These are phyloP conservation scores for Pyrenophora tritici-repentis DNA, from an alignment of 2,329 filamentous ascomycete species.

Conservation along the genomic window DNA sequence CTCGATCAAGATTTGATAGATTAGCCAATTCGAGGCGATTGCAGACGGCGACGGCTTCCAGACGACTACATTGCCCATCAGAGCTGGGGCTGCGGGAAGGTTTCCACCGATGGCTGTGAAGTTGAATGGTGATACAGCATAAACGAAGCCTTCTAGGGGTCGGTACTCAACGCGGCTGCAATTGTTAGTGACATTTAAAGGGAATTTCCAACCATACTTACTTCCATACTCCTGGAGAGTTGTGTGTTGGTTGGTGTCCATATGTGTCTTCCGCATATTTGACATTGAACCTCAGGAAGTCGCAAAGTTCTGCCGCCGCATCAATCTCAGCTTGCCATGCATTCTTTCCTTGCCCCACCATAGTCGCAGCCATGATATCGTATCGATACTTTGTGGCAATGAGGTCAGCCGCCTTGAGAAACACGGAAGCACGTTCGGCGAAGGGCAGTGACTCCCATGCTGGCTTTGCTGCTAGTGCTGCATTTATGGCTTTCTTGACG, in stretches of 20 bases:
- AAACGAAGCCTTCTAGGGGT: conserved; percentile 92
- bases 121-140: conserved; percentile 94
- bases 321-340: conserved; percentile 99
- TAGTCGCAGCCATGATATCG: conserved; percentile 93
- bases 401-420: conserved; percentile 93
- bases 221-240: conserved; percentile 88
- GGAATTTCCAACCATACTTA: conserved; percentile 35
- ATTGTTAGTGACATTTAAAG: conserved; percentile 19
- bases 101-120: conserved; percentile 95
- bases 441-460: conserved; percentile 88
- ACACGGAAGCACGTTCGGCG: conserved; percentile 86
- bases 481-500: conserved; percentile 78
- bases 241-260: conserved; percentile 80
- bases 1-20: conserved; percentile 89
- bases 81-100: conserved; percentile 77
- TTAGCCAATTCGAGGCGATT: conserved; percentile 86
- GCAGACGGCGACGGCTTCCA: conserved; percentile 96
- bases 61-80: conserved; percentile 92
- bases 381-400: conserved; percentile 92
- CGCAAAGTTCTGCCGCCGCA: conserved; percentile 85
- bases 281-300: conserved; percentile 94
- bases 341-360: conserved; percentile 97
- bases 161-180: conserved; percentile 77
- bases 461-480: conserved; percentile 82
- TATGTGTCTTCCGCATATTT: conserved; percentile 93